Conservation (phyloP, 192 early-diverging fungal species). For the Chytriomyces sp. region DNA sequence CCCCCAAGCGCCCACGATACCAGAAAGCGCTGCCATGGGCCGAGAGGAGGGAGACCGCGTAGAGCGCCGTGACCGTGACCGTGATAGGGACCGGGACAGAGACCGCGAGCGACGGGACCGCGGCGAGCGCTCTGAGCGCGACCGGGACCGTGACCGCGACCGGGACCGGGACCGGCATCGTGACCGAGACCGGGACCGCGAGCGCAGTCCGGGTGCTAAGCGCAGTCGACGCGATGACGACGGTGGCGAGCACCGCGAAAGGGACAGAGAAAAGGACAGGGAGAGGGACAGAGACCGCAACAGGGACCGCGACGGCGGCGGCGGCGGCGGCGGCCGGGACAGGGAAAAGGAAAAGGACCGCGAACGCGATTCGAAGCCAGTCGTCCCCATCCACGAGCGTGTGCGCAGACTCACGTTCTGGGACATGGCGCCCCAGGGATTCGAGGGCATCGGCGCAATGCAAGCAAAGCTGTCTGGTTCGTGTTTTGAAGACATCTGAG, state of each 20-base stretch:
- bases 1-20: no score
- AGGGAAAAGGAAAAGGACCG: no score
- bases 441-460: constrained; percentile 78
- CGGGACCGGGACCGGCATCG: constrained; percentile 46
- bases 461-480: constrained; percentile 91
- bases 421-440: constrained; percentile 90
- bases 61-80: constrained; percentile 45
- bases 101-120: constrained; percentile 43
- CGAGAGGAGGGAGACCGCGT: constrained; percentile 48
- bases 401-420: constrained; percentile 82
- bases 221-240: no score
- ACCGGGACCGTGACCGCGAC: constrained; percentile 57
- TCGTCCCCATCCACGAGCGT: constrained; percentile 76
- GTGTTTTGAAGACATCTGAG: no score
- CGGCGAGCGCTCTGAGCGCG: constrained; percentile 41
- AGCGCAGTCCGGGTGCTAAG: no score
- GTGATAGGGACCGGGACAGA: constrained; percentile 52
- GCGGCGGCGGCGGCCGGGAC: no score
- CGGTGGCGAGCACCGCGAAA: constrained; percentile 48
- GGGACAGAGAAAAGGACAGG: constrained; percentile 26
- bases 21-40: no score
- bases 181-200: constrained; percentile 30
- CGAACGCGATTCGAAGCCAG: neutral
- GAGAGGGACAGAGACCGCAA: constrained; percentile 6
- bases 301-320: constrained; percentile 16